Percentiles rank a stretch among this genome's conserved stretches.
Conservation (phyloP, 208 protist genomes). For the Acanthamoeba divionensis region DNA sequence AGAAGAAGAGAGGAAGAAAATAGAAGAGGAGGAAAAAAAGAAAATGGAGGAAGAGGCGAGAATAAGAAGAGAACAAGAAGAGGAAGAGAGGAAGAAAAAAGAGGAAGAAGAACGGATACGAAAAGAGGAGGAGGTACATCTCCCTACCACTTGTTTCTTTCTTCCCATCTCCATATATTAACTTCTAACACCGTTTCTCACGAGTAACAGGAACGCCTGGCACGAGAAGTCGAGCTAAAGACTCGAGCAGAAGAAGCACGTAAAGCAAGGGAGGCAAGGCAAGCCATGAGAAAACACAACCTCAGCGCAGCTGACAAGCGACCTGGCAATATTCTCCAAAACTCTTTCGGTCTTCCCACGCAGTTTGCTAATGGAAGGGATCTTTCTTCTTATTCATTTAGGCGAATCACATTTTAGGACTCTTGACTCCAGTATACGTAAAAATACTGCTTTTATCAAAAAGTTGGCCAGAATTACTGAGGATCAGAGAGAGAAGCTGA, state of each 20-base stretch:
- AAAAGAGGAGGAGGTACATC: not conserved
- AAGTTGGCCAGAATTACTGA: slow-evolving; percentile 69
- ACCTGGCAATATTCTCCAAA: not conserved
- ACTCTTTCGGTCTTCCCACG: not conserved
- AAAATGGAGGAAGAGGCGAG: not conserved
- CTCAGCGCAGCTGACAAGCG: not conserved
- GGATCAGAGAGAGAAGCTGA: slow-evolving; percentile 61
- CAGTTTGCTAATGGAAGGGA: not conserved
- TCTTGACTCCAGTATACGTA: slow-evolving; percentile 66
- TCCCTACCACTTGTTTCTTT: not conserved
- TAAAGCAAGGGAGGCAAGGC: slow-evolving; percentile 9
- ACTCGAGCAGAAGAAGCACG: slow-evolving; percentile 5
- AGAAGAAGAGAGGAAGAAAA: slow-evolving; percentile 4
- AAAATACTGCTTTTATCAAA: slow-evolving; percentile 71
- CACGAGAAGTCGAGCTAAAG: not conserved
- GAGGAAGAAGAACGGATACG: not conserved
- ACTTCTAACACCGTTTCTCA: not conserved
- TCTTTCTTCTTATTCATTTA: not conserved
- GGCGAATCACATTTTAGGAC: not conserved
- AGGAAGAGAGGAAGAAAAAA: not conserved
- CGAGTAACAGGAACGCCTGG: not conserved
- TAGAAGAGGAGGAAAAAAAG: slow-evolving; percentile 14
- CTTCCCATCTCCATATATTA: not conserved
- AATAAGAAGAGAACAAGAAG: not conserved
- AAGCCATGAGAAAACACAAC: not conserved